A percentile compares a stretch with the other conserved stretches of the same genome.
Evolutionary conservation across 129 eudicot species (phyloP).

Genomic region (Ambrosia artemisiifolia): DNA sequence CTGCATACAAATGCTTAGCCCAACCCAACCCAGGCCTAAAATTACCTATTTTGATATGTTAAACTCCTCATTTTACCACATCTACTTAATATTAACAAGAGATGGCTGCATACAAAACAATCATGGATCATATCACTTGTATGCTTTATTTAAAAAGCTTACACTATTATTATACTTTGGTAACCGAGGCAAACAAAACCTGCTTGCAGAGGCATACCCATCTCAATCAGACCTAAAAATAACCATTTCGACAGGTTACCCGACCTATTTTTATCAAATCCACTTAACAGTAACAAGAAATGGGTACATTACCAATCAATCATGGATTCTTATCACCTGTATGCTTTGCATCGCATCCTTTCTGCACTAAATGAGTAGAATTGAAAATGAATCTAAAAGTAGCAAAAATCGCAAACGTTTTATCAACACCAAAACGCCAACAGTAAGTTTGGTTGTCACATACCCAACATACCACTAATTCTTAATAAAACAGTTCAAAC

Average conservation of each 20-base stretch:
- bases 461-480: slow-evolving; percentile 10
- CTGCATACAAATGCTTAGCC: too few species aligned
- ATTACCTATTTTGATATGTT: too few species aligned
- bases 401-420: neutral
- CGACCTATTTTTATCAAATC: too few species aligned
- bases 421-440: neutral
- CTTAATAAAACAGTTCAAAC: neutral
- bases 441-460: neutral
- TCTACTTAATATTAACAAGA: too few species aligned
- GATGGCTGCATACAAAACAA: too few species aligned
- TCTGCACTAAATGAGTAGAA: neutral
- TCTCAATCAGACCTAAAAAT: neutral
- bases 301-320: neutral
- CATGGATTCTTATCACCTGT: neutral
- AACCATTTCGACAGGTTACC: too few species aligned
- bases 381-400: neutral
- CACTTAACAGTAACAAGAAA: neutral
- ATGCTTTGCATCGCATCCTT: neutral
- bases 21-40: too few species aligned
- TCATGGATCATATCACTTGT: too few species aligned
- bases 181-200: too few species aligned
- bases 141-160: too few species aligned
- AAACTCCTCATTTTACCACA: too few species aligned
- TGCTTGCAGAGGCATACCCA: neutral
- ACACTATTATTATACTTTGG: too few species aligned